Evolutionary conservation across 768 basidiomycete genomes (phyloP).

Genomic region (Leccinum uliginosum): DNA sequence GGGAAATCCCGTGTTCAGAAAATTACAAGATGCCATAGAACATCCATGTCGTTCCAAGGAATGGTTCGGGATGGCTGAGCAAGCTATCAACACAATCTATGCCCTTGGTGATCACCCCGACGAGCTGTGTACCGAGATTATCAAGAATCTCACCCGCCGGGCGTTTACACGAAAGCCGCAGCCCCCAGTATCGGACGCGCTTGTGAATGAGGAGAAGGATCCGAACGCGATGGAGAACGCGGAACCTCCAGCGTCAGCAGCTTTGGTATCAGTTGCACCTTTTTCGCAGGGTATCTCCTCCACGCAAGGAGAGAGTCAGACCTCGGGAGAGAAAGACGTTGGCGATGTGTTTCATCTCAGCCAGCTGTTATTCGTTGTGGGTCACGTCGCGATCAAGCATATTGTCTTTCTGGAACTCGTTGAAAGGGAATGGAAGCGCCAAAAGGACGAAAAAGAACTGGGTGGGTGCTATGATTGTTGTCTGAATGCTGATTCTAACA

Average conservation of each 20-base stretch:
- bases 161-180: slow-evolving; percentile 50
- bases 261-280: slow-evolving; percentile 15
- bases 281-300: slow-evolving; percentile 17
- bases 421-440: slow-evolving; percentile 93
- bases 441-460: slow-evolving; percentile 84
- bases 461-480: slow-evolving; percentile 41
- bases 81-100: slow-evolving; percentile 95
- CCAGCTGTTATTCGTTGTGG: slow-evolving; percentile 93
- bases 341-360: slow-evolving; percentile 86
- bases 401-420: slow-evolving; percentile 94
- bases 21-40: slow-evolving; percentile 77
- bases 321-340: slow-evolving; percentile 42
- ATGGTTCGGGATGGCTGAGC: slow-evolving; percentile 97
- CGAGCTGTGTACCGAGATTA: slow-evolving; percentile 68
- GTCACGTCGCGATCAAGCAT: slow-evolving; percentile 96
- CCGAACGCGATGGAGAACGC: slow-evolving; percentile 46
- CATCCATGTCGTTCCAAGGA: slow-evolving; percentile 79
- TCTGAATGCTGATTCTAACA: background rate
- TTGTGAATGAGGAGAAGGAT: slow-evolving; percentile 30
- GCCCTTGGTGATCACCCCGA: slow-evolving; percentile 93
- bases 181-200: slow-evolving; percentile 1
- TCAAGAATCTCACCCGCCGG: slow-evolving; percentile 73
- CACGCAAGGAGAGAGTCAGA: slow-evolving; percentile 5
- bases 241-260: slow-evolving; percentile 29
- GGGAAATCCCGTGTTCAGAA: slow-evolving; percentile 80